Base-by-base conservation (phyloP, 1,284 basidiomycete species). In the Marasmius sp. region DNA sequence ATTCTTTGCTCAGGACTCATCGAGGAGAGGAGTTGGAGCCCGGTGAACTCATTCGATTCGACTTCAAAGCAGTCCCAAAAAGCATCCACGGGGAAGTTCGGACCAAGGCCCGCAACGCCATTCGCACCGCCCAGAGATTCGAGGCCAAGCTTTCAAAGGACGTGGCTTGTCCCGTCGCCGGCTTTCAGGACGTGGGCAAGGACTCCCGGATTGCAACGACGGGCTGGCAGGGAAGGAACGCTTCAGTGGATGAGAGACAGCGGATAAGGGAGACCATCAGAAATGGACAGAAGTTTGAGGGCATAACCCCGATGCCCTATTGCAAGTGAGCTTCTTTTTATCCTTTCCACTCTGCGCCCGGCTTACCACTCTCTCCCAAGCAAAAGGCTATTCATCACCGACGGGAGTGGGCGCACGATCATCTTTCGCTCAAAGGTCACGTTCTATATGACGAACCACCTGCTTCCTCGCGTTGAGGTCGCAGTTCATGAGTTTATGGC, bases 181-280 rank as follows among this genome's bases (percentile, higher is more conserved):
- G n/a, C n/a, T n/a, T n/a, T n/a, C n/a, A n/a, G n/a, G n/a, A 61
- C 20, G 51, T 61, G 22, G 36, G 53, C 16, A n/a, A 56, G 3
- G 34, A 54, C 4, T 43, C 54, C 0, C 56, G 51, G 1, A 1
- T 45, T 3, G 14, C 43, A 14, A 45, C 2, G 3, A 14, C 43
- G 4, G 18, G 3, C 2, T 45, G 43, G 43, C 14, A 14, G 6
- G 43, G 43, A 2, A 14, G 2, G 14, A 45, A 45, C 6, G 43
- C 43, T 6, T 45, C 43, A 3, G 3, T 2, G 18, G 43, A 45
- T 18, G 14, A 18, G 4, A 14, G 43, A 6, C 14, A 45, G 18
- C 3, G 6, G 43, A 45, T 45, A 14, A 2, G 14, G 4, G 18
- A 2, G 14, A 18, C 6, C 2, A 14, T 45, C 4, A 2, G 6